Evolutionary conservation across 192 early-diverging fungal genomes (phyloP), one percentile per base, ranked within the genome.

Genomic region (Dispira simplex): DNA sequence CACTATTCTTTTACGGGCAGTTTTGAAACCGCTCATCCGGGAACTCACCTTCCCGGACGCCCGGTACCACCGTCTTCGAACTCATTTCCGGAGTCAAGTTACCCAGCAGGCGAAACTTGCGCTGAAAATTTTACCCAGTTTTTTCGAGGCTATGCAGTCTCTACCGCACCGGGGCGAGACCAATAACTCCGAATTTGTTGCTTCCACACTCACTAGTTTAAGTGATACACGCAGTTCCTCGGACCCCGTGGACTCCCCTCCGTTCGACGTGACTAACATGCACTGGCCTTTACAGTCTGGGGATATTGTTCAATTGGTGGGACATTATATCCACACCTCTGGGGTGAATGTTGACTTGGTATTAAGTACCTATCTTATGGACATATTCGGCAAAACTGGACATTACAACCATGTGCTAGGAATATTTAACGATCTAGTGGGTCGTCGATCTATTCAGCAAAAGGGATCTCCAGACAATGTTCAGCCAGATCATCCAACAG

Each of bases 11-110:
- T 67, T 67, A 21, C 6, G 44, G 18, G 46, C 55, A 12, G 26
- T 56, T 54, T 55, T 8, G 44, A 32, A 53, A 46, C 43, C 62
- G 3, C 44, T 63, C 14, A 27, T 63, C 20, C 25, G 62, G 39
- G 54, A 3, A 3, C 28, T 23, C 13, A 44, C 46, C 8, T 23
- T 51, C 49, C 23, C 49, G n/a, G n/a, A 18, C 49, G n/a, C 49
- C 49, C n/a, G n/a, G n/a, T 23, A 18, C 49, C 1, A 18, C 23
- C n/a, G 3, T 3, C 49, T 23, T 18, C 49, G 16, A 18, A 3
- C 49, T 51, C 16, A 23, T 23, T 23, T 18, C 16, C 49, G n/a
- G n/a, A 18, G 4, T 8, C 23, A 18, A 18, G 8, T 51, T 23
- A 23, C 23, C 49, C 49, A 23, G n/a, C 49, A 23, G n/a, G 49